Base-by-base conservation (phyloP, 805 yeast genomes). In the Pichia californica region DNA sequence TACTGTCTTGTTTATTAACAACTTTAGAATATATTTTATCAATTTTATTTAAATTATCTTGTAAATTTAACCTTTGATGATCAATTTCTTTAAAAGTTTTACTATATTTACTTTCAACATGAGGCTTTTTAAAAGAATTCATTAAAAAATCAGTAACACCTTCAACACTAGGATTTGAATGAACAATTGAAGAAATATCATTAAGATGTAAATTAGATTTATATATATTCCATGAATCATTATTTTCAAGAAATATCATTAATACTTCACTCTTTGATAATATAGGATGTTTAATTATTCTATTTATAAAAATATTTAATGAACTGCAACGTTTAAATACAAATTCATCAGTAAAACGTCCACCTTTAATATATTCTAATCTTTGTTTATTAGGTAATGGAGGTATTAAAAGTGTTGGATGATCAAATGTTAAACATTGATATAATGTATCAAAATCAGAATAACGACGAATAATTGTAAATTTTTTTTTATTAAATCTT, bases 311-410 rank as follows among this genome's bases (percentile, higher is more conserved):
- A 47, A 91, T 70, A 52, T 82, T 79, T 35, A 91, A 68, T 4
- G 96, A 85, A 37, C 81, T 78, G 4, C 94, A 81, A 52, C 99
- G 69, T 59, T 86, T 85, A 47, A 73, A 69, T 0, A 96, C 91
- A 62, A 93, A 93, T 46, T 85, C 88, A 13, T 77, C 71, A 23
- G 91, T 79, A 59, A 91, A 91, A 31, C 98, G 71, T 55, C 91
- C 97, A 10, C 99, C 98, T 31, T 94, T 88, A 41, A 91, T 73
- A 63, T 93, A 91, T 60, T 91, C 96, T 53, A 91, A 70, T 47
- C 95, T 77, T 66, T 85, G 86, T 62, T 88, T 89, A 49, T 91
- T 94, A 0, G 99, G 99, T 42, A 91, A 70, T 13, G 98, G 97
- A 1, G 99, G 99, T 0, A 91, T 77, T 13, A 93, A 77, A 47